A percentile compares a stretch with the other conserved stretches of the same genome.
These are phyloP conservation scores for Tephrocybe sp. DNA, from an alignment of 768 basidiomycete species.

Conservation along the genomic window DNA sequence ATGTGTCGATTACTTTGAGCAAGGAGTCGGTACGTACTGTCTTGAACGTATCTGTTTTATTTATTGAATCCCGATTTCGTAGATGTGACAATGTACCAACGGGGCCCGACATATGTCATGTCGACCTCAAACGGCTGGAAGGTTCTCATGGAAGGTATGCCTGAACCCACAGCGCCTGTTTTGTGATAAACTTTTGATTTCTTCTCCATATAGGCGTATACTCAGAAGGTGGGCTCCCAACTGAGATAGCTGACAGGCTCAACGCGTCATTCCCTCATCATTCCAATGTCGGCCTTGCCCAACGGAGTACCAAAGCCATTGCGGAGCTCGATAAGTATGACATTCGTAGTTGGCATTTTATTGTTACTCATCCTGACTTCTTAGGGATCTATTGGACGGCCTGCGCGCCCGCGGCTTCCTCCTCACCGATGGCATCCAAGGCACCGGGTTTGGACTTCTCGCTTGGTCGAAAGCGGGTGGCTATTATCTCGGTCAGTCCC, in stretches of 20 bases:
- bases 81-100: constrained; percentile 64
- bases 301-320: constrained; percentile 36
- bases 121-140: constrained; percentile 17
- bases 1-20: constrained; percentile 37
- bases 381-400: constrained; percentile 53
- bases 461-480: constrained; percentile 55
- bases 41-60: not conserved
- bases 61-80: not conserved
- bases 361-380: not conserved
- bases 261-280: constrained; percentile 46
- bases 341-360: not conserved
- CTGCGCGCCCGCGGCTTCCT: constrained; percentile 60
- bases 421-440: constrained; percentile 48
- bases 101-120: constrained; percentile 38
- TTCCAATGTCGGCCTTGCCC: constrained; percentile 27
- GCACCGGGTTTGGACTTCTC: constrained; percentile 48
- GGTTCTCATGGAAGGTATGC: constrained; percentile 23
- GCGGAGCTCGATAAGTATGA: constrained; percentile 58
- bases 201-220: constrained; percentile 32
- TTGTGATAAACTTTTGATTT: too few relatives aligned
- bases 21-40: constrained; percentile 39
- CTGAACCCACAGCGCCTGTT: too few relatives aligned
- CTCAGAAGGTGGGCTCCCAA: constrained; percentile 46
- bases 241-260: constrained; percentile 50
- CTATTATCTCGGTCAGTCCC: constrained; percentile 59